Percentiles rank a stretch among this genome's conserved stretches.
Conservation (phyloP, 441 rosid species). For the Arabidopsis lyrata region DNA sequence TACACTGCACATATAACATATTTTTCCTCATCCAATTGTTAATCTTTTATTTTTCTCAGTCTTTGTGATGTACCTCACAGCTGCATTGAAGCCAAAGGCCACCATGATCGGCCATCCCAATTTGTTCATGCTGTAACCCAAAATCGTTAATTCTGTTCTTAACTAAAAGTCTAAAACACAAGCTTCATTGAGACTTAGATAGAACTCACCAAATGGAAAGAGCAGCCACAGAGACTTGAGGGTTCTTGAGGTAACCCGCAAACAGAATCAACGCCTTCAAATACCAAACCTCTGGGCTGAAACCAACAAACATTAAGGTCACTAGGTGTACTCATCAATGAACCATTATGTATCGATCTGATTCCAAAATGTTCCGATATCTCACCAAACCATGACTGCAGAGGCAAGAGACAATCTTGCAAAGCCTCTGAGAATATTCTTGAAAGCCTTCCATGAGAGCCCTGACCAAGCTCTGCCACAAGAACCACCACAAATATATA, state of each 20-base stretch:
- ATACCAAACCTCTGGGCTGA: conserved; percentile 74
- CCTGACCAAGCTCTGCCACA: conserved; percentile 78
- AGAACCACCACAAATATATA: conserved; percentile 43
- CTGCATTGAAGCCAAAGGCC: conserved; percentile 68
- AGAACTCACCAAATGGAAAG: conserved; percentile 66
- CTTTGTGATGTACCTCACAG: conserved; percentile 54
- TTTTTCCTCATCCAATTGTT: background rate
- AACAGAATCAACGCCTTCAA: conserved; percentile 70
- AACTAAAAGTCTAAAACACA: background rate
- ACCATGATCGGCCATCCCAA: conserved; percentile 68
- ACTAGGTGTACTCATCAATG: background rate
- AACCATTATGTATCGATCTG: background rate
- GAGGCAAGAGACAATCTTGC: conserved; percentile 71
- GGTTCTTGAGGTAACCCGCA: conserved; percentile 72
- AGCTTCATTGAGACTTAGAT: conserved; percentile 2
- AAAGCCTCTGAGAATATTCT: conserved; percentile 68
- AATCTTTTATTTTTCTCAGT: background rate
- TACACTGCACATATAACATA: conserved; percentile 51
- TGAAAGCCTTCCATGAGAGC: conserved; percentile 70
- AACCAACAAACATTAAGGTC: conserved; percentile 1
- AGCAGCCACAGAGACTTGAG: conserved; percentile 71
- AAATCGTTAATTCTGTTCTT: conserved; percentile 2
- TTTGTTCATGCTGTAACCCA: conserved; percentile 60
- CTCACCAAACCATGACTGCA: conserved; percentile 84
- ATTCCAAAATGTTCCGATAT: background rate